Evolutionary conservation across 192 early-diverging fungal species (phyloP).

Genomic region (Coemansia guatemalensis): DNA sequence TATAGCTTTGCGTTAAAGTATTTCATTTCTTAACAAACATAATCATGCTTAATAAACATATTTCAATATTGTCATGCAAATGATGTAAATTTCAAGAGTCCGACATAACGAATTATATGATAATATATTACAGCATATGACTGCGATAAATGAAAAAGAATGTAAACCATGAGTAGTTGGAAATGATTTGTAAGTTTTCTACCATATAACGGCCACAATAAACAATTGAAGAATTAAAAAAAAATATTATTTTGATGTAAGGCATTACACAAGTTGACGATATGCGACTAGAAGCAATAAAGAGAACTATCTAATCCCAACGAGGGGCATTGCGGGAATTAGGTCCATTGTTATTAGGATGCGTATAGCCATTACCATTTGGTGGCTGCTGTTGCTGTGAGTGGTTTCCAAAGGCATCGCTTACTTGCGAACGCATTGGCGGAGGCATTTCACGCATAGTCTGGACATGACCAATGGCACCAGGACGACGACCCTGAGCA

Average conservation of each 20-base stretch:
- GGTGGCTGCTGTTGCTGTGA: slow-evolving; percentile 4
- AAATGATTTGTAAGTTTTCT: too few species aligned
- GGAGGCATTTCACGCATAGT: not conserved
- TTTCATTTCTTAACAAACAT: too few species aligned
- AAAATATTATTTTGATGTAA: not conserved
- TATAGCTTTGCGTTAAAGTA: too few species aligned
- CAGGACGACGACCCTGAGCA: not conserved
- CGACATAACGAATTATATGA: too few species aligned
- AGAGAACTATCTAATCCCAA: slow-evolving; percentile 19
- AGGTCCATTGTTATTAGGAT: not conserved
- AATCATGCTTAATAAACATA: too few species aligned
- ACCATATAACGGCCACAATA: too few species aligned
- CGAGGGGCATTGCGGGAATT: slow-evolving; percentile 30
- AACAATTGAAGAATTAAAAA: not conserved
- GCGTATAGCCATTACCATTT: not conserved
- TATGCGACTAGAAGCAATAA: not conserved
- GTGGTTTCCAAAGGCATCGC: not conserved
- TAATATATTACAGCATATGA: too few species aligned
- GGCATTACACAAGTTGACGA: not conserved
- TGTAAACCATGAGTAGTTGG: too few species aligned
- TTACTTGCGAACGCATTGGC: not conserved
- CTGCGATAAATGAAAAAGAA: too few species aligned
- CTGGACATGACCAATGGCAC: not conserved
- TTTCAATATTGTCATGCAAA: too few species aligned
- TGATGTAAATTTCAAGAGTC: too few species aligned